Evolutionary conservation across 176 grass and related monocot species (phyloP).

Genomic region (Raddia distichophylla): DNA sequence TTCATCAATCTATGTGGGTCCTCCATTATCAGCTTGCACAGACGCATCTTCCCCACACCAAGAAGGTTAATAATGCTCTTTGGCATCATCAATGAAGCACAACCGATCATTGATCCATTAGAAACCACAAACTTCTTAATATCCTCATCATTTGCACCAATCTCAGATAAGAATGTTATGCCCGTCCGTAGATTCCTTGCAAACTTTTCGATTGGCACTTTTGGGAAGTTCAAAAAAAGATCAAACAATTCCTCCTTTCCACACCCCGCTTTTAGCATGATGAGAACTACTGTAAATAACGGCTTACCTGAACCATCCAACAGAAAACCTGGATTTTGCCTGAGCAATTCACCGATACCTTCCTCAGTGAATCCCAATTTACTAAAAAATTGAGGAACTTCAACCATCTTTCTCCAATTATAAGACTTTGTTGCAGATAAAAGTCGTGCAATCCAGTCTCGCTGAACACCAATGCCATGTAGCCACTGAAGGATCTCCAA

Average conservation of each 20-base stretch:
- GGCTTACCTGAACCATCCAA: constrained; percentile 63
- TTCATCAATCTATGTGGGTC: constrained; percentile 53
- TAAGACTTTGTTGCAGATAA: constrained; percentile 49
- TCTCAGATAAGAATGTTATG: constrained; percentile 46
- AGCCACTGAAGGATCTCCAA: constrained; percentile 57
- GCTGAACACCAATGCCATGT: constrained; percentile 45
- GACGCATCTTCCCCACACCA: constrained; percentile 44
- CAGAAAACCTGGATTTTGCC: constrained; percentile 61
- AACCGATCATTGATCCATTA: constrained; percentile 54
- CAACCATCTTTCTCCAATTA: constrained; percentile 58
- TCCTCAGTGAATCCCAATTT: constrained; percentile 58
- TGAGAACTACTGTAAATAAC: constrained; percentile 41
- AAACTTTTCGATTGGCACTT: constrained; percentile 41
- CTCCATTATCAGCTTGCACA: constrained; percentile 57
- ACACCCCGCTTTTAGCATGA: constrained; percentile 58
- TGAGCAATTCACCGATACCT: constrained; percentile 49
- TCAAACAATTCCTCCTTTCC: constrained; percentile 49
- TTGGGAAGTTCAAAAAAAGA: constrained; percentile 63
- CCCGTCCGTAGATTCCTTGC: constrained; percentile 43
- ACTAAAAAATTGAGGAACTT: constrained; percentile 52
- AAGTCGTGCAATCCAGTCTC: constrained; percentile 56
- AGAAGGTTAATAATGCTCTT: constrained; percentile 53
- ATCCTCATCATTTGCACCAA: constrained; percentile 42
- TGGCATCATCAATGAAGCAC: constrained; percentile 45
- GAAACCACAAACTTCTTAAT: constrained; percentile 54